Base-by-base conservation (phyloP, 2,329 filamentous ascomycete species). In the Tolypocladium paradoxum region DNA sequence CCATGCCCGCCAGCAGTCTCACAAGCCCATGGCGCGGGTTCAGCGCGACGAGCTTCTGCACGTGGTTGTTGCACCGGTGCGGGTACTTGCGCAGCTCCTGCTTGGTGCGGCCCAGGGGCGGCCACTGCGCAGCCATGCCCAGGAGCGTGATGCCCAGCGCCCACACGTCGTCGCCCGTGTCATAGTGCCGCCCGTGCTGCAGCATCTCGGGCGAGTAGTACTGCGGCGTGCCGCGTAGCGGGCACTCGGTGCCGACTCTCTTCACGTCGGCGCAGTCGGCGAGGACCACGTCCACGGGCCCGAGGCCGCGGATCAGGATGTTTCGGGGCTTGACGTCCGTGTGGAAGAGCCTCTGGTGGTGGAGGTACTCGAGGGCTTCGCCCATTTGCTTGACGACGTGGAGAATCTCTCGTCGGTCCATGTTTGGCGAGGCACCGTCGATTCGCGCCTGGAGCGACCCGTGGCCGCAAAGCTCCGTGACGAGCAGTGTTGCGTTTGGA, bases 241-340 rank as follows among this genome's bases (percentile, higher is more conserved):
- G 56, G 20, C 55, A 56, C 2, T 33, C 48, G 8, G 27, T 48
- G 12, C 49, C 53, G 22, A 55, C 53, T 8, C 34, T 35, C 52
- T 62, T 63, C 18, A 66, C 55, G 29, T 69, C 66, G 1, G 60
- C 66, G 36, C 62, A 67, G 50, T 69, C 67, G 1, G 57, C 67
- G 4, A 69, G 54, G 14, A 62, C 65, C 18, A 66, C 56, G 18
- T 66, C 49, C 2, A 68, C 54, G 0, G 67, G 66, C 5, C 59
- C 11, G 51, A 62, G 56, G 1, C 54, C 54, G 16, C 64, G 62
- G 18, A 69, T 49, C 0, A 69, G 53, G 3, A 69, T 62, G 49
- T 69, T 69, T 5, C 59, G 57, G 0, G 66, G 65, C 51, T 69
- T 69, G 36, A 69, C 27, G 40, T 69, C 67, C 0, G 60, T 59